These are phyloP conservation scores for Groenewaldozyma auringiensis DNA, from an alignment of 1,139 yeast genomes.

Conservation along the genomic window DNA sequence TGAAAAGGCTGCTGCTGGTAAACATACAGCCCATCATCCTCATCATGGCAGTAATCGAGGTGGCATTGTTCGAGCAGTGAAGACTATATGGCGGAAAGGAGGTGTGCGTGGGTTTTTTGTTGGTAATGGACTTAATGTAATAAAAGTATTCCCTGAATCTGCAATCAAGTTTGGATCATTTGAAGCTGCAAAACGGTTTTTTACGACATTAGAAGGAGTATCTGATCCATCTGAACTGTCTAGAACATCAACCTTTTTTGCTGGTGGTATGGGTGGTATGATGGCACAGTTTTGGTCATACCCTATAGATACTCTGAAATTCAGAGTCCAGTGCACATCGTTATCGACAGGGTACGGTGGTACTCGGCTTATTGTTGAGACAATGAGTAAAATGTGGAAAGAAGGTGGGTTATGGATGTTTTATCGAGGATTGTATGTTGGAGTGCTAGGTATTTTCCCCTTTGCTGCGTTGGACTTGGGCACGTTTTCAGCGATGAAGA, in stretches of 20 bases:
- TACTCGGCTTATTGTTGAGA: constrained; percentile 49
- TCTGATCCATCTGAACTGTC: constrained; percentile 67
- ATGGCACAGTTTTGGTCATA: constrained; percentile 86
- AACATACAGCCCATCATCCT: not conserved
- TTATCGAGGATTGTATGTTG: constrained; percentile 81
- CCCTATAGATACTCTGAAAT: constrained; percentile 93
- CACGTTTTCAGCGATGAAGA: constrained; percentile 79
- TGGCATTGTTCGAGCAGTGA: constrained; percentile 51
- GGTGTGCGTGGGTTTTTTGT: constrained; percentile 84
- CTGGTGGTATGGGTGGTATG: constrained; percentile 97
- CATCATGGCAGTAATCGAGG: not conserved
- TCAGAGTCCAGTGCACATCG: constrained; percentile 39
- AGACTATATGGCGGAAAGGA: constrained; percentile 78
- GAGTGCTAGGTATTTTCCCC: constrained; percentile 91
- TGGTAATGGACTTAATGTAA: constrained; percentile 88
- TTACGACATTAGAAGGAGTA: constrained; percentile 74
- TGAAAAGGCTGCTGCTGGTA: constrained; percentile 20
- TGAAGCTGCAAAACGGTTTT: constrained; percentile 71
- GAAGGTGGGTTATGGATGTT: constrained; percentile 75
- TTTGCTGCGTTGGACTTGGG: constrained; percentile 95
- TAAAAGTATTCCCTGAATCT: constrained; percentile 93
- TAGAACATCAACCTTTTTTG: constrained; percentile 68
- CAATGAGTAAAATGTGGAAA: constrained; percentile 67
- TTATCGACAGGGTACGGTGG: constrained; percentile 41
- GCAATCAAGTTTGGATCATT: constrained; percentile 97